Base-by-base conservation (phyloP, 257 asterid species). In the Coffea canephora region DNA sequence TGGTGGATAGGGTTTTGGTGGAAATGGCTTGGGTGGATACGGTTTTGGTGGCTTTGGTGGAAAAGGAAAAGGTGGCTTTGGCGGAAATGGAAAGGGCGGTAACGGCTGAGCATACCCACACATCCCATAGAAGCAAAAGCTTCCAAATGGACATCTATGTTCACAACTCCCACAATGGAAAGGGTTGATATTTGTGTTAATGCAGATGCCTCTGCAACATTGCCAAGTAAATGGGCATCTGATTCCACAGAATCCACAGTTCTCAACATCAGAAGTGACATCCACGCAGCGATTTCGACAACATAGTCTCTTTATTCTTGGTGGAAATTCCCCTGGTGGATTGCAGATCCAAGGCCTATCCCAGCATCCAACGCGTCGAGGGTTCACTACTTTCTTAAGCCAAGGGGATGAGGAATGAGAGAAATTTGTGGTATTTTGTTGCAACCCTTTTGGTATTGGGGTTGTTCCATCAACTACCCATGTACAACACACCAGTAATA, bases 271-370 rank as follows among this genome's bases (percentile, higher is more conserved):
- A 9, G 87, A 86, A 1, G 41, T 25, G 1, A 91, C 89, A 69
- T 89, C 95, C 4, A 90, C 88, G 64, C 97, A 93, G 41, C 94
- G 89, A 80, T 91, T 85, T 65, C 86, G 84, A 73, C 95, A 93
- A 76, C 97, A 93, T 8, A 41, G 77, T 74, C 80, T 80, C 64
- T 82, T 85, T 21, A 59, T 70, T 43, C 86, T 67, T 0, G 87
- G 80, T 4, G 91, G 79, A 59, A 46, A 18, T 46, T 80, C 15
- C 8, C 64, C 82, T 18, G 77, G 86, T 21, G 62, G 85, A 74
- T 82, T 48, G 84, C 97, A 93, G 5, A 93, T 87, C 97, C 96
- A 89, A 0, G 97, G 97, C 77, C 86, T 87, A 46, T 75, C 65
- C 82, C 87, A 25, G 68, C 97, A 93, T 10, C 97, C 91, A 13